Evolutionary conservation across 2,329 filamentous ascomycete genomes (phyloP).

Genomic region (Endoconidiophora laricicola): DNA sequence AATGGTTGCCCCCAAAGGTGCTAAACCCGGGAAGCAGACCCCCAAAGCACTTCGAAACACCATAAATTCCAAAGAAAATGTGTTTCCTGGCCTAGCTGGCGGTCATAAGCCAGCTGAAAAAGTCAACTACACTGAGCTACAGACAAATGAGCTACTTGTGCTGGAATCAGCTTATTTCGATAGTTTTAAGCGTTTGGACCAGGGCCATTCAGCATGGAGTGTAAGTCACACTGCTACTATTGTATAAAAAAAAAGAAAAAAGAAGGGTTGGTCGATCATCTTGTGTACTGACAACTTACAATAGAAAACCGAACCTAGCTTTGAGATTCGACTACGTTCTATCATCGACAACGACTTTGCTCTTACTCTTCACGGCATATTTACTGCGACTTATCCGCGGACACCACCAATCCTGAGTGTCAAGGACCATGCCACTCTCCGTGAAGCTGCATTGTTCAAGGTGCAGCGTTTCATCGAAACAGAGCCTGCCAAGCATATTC

Average conservation of each 20-base stretch:
- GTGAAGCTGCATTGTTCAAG: conserved; percentile 53
- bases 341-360: conserved; percentile 55
- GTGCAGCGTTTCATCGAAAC: conserved; percentile 48
- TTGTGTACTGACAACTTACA: conserved; percentile 11
- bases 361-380: conserved; percentile 56
- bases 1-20: not conserved
- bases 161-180: conserved; percentile 79
- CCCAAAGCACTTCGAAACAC: not conserved
- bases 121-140: conserved; percentile 63
- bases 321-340: conserved; percentile 64
- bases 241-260: conserved; percentile 1
- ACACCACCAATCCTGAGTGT: conserved; percentile 57
- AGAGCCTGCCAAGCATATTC: conserved; percentile 36
- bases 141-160: conserved; percentile 74
- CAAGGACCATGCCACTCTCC: conserved; percentile 46
- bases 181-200: conserved; percentile 62
- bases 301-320: conserved; percentile 64
- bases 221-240: conserved; percentile 25
- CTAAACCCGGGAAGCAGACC: not conserved
- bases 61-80: not conserved
- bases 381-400: conserved; percentile 86
- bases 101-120: conserved; percentile 26
- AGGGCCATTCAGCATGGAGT: conserved; percentile 67
- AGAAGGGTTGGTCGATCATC: not conserved
- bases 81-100: conserved; percentile 34